These are phyloP conservation scores for Stachybotrys echinatus DNA, from an alignment of 2,329 filamentous ascomycete genomes.

Conservation along the genomic window DNA sequence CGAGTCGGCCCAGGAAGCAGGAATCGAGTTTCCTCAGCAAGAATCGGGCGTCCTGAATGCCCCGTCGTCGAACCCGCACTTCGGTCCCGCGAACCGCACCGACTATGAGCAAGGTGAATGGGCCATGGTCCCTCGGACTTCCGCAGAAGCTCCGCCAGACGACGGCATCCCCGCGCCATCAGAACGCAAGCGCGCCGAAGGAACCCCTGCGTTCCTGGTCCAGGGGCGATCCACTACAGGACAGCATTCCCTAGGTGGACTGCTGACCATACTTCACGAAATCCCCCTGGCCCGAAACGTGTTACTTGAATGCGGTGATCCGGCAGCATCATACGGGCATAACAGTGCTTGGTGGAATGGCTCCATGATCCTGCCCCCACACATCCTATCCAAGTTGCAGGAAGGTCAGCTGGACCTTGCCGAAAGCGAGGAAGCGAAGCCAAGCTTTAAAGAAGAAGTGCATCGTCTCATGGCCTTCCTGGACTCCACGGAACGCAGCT, in stretches of 20 bases:
- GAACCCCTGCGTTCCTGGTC: slow-evolving; percentile 47
- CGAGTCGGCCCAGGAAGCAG: slow-evolving; percentile 49
- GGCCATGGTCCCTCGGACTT: slow-evolving; percentile 48
- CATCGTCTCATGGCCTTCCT: slow-evolving; percentile 61
- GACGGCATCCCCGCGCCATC: slow-evolving; percentile 26
- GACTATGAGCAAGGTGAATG: slow-evolving; percentile 52
- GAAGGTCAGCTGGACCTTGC: slow-evolving; percentile 23
- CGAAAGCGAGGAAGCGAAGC: slow-evolving; percentile 18
- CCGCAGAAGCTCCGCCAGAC: slow-evolving; percentile 9
- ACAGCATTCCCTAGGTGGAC: slow-evolving; percentile 41
- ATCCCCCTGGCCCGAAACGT: slow-evolving; percentile 55
- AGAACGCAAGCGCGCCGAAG: slow-evolving; percentile 33
- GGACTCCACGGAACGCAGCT: slow-evolving; percentile 54
- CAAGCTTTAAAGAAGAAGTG: slow-evolving; percentile 46
- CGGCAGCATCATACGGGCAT: slow-evolving; percentile 45
- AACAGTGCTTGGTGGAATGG: slow-evolving; percentile 59
- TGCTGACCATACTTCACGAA: slow-evolving; percentile 54
- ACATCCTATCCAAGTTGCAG: slow-evolving; percentile 27
- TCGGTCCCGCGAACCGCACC: slow-evolving; percentile 54
- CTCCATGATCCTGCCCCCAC: slow-evolving; percentile 38
- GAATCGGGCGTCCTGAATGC: slow-evolving; percentile 44
- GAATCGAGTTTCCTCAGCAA: slow-evolving; percentile 36
- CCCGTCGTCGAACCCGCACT: slow-evolving; percentile 36
- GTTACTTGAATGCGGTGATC: slow-evolving; percentile 38
- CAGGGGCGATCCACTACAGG: slow-evolving; percentile 24